Conservation (phyloP, 805 yeast species). For the Metschnikowia picachoensis region DNA sequence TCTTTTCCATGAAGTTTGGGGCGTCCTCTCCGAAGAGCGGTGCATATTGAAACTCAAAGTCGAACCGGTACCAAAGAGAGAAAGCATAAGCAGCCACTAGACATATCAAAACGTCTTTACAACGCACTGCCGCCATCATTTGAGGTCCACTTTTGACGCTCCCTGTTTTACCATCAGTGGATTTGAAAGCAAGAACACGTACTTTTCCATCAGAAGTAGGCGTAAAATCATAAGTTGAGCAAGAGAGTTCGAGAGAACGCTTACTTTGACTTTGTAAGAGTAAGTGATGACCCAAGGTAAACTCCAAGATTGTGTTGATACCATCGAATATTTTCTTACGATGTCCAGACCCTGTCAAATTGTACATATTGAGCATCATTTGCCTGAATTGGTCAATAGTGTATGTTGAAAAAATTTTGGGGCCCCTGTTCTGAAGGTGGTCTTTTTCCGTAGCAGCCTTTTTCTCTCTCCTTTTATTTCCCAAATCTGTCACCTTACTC, state of each 20-base stretch:
- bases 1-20: constrained; percentile 1
- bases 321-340: neutral
- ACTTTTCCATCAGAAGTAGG: neutral
- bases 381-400: neutral
- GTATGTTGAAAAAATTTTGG: neutral
- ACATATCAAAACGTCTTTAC: neutral
- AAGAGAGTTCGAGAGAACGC: constrained; percentile 1
- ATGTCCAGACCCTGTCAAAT: neutral
- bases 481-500: neutral
- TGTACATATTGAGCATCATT: constrained; percentile 1
- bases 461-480: neutral
- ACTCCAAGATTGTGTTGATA: constrained; percentile 3
- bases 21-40: neutral
- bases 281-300: constrained; percentile 6
- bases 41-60: neutral
- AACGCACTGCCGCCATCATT: too few relatives aligned
- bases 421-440: neutral
- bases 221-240: neutral
- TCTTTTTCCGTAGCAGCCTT: too few relatives aligned
- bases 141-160: too few relatives aligned
- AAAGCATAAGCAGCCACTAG: neutral
- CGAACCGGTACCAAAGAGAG: constrained; percentile 4
- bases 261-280: constrained; percentile 2
- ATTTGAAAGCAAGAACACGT: neutral
- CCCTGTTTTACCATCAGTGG: neutral